phyloP scores from a whole-genome alignment of 2,329 filamentous ascomycete genomes.

The Arthrobotrys pseudoclavata region DNA sequence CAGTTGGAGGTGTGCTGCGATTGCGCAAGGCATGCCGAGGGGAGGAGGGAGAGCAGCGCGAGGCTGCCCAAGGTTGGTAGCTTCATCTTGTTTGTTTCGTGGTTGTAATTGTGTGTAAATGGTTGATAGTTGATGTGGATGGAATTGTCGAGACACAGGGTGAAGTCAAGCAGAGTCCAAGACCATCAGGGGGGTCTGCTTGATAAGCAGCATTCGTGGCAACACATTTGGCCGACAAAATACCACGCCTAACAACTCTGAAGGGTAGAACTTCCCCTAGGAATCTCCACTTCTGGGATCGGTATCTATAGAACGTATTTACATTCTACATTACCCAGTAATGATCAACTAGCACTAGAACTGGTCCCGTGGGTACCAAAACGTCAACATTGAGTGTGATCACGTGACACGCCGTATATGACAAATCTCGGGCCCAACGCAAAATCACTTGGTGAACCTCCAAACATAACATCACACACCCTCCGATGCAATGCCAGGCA shows the following conservation, averaged over 20 bases:
- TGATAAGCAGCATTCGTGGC: conserved; percentile 37
- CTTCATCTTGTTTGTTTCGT: conserved; percentile 41
- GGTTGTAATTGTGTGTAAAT: background rate
- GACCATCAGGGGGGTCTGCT: conserved; percentile 44
- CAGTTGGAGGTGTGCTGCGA: conserved; percentile 97
- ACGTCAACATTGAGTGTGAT: too few species aligned
- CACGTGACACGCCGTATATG: background rate
- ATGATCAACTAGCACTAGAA: too few species aligned
- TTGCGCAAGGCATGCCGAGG: conserved; percentile 64
- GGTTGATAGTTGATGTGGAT: conserved; percentile 4
- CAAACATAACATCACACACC: background rate
- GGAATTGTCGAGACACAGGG: too few species aligned
- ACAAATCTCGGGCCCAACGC: background rate
- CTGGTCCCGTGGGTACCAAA: too few species aligned
- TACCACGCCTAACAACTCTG: background rate
- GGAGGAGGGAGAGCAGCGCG: conserved; percentile 43
- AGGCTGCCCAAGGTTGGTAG: conserved; percentile 40
- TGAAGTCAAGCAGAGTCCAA: background rate
- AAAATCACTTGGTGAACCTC: background rate
- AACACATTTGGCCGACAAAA: conserved; percentile 6
- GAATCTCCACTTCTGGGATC: too few species aligned
- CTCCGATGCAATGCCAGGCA: conserved; percentile 65
- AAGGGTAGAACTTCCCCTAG: too few species aligned
- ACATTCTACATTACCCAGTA: too few species aligned
- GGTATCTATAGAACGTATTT: too few species aligned